Conservation (phyloP, 2,329 filamentous ascomycete species). For the Claviceps citrina region DNA sequence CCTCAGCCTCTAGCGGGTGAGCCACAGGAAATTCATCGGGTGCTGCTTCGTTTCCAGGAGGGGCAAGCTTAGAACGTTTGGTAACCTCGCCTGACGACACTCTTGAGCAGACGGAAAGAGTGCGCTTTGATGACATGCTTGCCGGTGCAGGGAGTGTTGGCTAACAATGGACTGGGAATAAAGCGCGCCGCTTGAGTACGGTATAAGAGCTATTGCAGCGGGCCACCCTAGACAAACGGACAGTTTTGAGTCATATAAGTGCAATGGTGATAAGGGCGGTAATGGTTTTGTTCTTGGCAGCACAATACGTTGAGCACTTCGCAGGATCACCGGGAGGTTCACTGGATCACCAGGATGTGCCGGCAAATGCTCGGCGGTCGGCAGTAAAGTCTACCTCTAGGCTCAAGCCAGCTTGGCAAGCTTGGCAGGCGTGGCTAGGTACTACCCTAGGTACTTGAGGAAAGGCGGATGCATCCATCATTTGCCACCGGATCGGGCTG, state of each 20-base stretch:
- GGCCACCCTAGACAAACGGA: not conserved
- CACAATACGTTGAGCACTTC: not conserved
- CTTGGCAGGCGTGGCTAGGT: too few species aligned
- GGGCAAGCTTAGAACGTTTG: slow-evolving; percentile 15
- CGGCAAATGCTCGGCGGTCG: not conserved
- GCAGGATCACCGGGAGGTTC: not conserved
- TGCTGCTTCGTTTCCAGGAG: not conserved
- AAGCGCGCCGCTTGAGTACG: not conserved
- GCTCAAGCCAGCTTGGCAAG: not conserved
- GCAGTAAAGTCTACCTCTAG: too few species aligned
- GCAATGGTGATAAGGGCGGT: not conserved
- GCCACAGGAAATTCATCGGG: not conserved
- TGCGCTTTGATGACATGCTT: slow-evolving; percentile 24
- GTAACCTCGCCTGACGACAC: slow-evolving; percentile 13
- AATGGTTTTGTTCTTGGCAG: not conserved
- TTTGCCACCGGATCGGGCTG: too few species aligned
- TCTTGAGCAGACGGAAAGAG: slow-evolving; percentile 13
- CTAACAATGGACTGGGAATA: not conserved
- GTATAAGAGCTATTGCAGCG: not conserved
- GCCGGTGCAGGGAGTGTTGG: not conserved
- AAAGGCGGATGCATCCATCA: too few species aligned
- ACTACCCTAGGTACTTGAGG: too few species aligned
- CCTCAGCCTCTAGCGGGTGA: slow-evolving; percentile 3
- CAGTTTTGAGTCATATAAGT: not conserved
- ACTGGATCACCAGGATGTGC: too few species aligned